Percentiles rank a stretch among this genome's conserved stretches.
These are phyloP conservation scores for Saccharum spontaneum DNA, from an alignment of 176 grass and related monocot species.

Conservation along the genomic window DNA sequence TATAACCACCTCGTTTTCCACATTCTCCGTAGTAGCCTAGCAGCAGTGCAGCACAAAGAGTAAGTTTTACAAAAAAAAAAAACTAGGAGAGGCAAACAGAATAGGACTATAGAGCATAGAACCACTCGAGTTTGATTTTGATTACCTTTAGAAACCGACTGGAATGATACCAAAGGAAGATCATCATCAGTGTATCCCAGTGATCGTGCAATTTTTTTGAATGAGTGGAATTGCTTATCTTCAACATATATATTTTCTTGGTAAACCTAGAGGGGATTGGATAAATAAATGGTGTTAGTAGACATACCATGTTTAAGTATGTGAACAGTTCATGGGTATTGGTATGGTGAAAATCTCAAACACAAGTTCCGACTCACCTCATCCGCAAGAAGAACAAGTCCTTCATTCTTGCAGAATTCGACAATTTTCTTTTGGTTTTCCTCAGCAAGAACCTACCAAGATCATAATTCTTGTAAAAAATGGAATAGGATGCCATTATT, in stretches of 20 bases:
- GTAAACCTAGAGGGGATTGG: constrained; percentile 57
- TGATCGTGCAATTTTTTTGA: constrained; percentile 91
- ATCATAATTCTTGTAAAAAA: background rate
- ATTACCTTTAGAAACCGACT: constrained; percentile 91
- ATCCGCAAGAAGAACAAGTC: constrained; percentile 89
- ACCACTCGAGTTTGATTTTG: constrained; percentile 19
- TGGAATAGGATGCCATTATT: background rate
- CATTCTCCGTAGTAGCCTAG: constrained; percentile 97
- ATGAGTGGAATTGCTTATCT: constrained; percentile 85
- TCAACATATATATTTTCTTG: constrained; percentile 98
- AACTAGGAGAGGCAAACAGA: background rate
- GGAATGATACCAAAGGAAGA: constrained; percentile 82
- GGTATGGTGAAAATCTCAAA: constrained; percentile 8
- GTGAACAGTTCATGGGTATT: background rate
- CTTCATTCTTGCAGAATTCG: constrained; percentile 95
- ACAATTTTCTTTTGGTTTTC: constrained; percentile 91
- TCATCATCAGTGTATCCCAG: constrained; percentile 80
- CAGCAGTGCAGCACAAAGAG: background rate
- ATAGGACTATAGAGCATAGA: background rate
- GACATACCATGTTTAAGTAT: background rate
- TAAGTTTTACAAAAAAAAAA: background rate
- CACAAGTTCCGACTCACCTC: constrained; percentile 52
- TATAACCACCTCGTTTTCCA: constrained; percentile 98
- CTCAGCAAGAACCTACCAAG: constrained; percentile 70
- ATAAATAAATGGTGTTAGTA: constrained; percentile 28